Base-by-base conservation (phyloP, 2,329 filamentous ascomycete genomes). In the Blastomyces percursus region DNA sequence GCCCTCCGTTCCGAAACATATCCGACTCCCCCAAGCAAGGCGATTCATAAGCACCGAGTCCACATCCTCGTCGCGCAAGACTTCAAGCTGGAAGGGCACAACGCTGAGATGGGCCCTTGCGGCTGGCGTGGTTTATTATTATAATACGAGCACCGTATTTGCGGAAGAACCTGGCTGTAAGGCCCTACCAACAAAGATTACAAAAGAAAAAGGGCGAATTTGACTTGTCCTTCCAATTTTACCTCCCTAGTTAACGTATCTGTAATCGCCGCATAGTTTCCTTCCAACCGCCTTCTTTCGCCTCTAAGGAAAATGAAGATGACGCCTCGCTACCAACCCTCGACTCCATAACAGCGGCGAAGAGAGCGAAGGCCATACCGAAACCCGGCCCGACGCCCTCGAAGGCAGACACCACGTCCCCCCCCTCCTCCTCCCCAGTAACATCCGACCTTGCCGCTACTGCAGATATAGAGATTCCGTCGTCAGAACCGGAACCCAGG, bases 71-170 rank as follows among this genome's bases (percentile, higher is more conserved):
- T 80, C 84, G 67, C 79, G 84, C 71, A 89, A 86, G 78, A 85
- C 85, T 70, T 80, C 90, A 74, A 89, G 86, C 73, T 96, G 90
- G 89, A 96, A 92, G 82, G 88, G 86, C 74, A 81, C 86, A 60
- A 82, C 81, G 3, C 74, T 84, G 70, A 84, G 93, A 79, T 88
- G 91, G 84, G 90, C 86, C 67, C 73, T 94, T 62, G 92, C 90
- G 0, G 81, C 80, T 64, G 90, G 83, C 24, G 86, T 87, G 55
- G 78, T 97, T 59, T 99, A 97, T 79, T 96, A 90, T 77, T 99
- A 97, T 76, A 96, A 91, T 79, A 96, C 91, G 8, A 93, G 88
- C 71, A 84, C 86, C 61, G 81, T 91, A 27, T 97, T 97, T 75
- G 89, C 91, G 19, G 90, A 96, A 70, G 88, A 95, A 75, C 84